Conservation (phyloP, 257 asterid species). For the Solanum commersonii region DNA sequence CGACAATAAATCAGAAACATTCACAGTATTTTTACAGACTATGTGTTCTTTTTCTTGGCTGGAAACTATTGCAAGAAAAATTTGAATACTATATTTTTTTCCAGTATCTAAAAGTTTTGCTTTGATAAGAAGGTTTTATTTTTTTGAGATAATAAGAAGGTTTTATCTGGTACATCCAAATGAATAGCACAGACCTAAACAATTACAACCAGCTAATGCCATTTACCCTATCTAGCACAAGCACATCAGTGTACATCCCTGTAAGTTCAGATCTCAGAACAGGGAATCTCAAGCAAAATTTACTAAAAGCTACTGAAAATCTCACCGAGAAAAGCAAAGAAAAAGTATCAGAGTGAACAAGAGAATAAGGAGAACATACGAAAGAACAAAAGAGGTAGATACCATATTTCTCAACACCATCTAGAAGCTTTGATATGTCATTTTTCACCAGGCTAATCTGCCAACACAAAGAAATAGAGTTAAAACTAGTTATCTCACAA, state of each 20-base stretch:
- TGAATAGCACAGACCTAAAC: not conserved
- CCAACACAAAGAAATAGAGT: not conserved
- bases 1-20: not conserved
- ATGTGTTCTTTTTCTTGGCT: not conserved
- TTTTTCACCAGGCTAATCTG: slow-evolving; percentile 63
- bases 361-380: not conserved
- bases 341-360: not conserved
- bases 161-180: not conserved
- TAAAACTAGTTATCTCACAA: not conserved
- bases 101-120: not conserved
- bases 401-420: slow-evolving; percentile 82
- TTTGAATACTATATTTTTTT: not conserved
- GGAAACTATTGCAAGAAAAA: not conserved
- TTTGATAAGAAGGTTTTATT: not conserved
- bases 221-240: not conserved
- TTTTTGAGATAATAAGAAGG: no score
- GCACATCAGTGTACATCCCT: not conserved
- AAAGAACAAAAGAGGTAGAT: not conserved
- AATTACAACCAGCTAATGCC: not conserved
- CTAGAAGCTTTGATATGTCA: slow-evolving; percentile 81
- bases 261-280: not conserved
- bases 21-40: not conserved
- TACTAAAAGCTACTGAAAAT: not conserved
- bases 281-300: not conserved
- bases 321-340: not conserved